A percentile compares a stretch with the other conserved stretches of the same genome.
These are phyloP conservation scores for Suhomyces panamericanus DNA, from an alignment of 1,139 yeast species.

Conservation along the genomic window DNA sequence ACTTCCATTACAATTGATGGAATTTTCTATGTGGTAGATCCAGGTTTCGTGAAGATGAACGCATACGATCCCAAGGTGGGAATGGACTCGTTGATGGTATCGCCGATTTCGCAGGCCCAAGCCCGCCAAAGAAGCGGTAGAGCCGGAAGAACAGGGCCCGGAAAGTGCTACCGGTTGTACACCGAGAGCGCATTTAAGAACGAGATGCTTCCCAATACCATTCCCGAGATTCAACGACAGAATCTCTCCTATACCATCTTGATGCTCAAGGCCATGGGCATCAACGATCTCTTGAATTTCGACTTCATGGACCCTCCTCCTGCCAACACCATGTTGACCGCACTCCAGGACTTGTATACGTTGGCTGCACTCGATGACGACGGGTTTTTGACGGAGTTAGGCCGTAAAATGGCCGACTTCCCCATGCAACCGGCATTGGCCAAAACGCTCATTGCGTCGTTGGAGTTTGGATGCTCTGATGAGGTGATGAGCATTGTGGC, in stretches of 20 bases:
- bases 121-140: conserved; percentile 83
- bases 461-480: conserved; percentile 73
- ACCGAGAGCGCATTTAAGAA: conserved; percentile 64
- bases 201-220: conserved; percentile 82
- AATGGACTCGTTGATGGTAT: conserved; percentile 71
- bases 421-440: conserved; percentile 96
- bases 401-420: conserved; percentile 84
- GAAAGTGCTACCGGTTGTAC: conserved; percentile 72
- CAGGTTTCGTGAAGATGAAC: conserved; percentile 77
- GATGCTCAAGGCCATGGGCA: conserved; percentile 95
- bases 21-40: conserved; percentile 72
- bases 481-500: conserved; percentile 85
- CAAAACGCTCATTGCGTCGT: conserved; percentile 74
- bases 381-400: conserved; percentile 73
- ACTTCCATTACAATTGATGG: conserved; percentile 76
- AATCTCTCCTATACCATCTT: conserved; percentile 82
- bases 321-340: conserved; percentile 66
- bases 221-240: conserved; percentile 93
- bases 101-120: conserved; percentile 80
- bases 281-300: conserved; percentile 72
- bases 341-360: conserved; percentile 81
- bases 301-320: conserved; percentile 98
- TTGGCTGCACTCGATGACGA: conserved; percentile 79
- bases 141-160: conserved; percentile 88
- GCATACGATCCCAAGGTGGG: conserved; percentile 76